These are phyloP conservation scores for Scheffersomyces titani DNA, from an alignment of 1,139 yeast genomes.

Conservation along the genomic window DNA sequence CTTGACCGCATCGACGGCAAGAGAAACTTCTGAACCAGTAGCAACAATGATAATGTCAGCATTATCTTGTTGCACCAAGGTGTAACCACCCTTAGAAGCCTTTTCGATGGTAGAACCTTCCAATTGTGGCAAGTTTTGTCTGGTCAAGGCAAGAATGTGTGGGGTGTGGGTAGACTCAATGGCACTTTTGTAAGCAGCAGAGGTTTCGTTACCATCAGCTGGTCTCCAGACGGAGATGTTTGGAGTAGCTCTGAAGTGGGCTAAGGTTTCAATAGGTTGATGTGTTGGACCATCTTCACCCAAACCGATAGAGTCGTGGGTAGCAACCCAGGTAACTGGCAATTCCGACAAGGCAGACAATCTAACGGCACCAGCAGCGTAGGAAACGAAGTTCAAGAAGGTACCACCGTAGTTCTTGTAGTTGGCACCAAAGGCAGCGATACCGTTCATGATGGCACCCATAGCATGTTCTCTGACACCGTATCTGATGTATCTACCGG, in stretches of 20 bases:
- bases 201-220: conserved; percentile 98
- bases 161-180: conserved; percentile 76
- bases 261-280: conserved; percentile 98
- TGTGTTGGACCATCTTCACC: conserved; percentile 99
- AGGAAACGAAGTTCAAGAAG: conserved; percentile 96
- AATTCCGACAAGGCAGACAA: conserved; percentile 91
- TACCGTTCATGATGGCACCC: conserved; percentile 99
- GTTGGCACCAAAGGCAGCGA: conserved; percentile 92
- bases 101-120: conserved; percentile 91
- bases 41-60: conserved; percentile 84
- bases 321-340: conserved; percentile 96
- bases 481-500: conserved; percentile 94
- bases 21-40: conserved; percentile 94
- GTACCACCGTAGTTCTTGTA: conserved; percentile 96
- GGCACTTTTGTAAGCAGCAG: conserved; percentile 92
- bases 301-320: conserved; percentile 98
- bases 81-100: conserved; percentile 96
- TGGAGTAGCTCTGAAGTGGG: conserved; percentile 97
- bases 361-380: conserved; percentile 97
- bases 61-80: conserved; percentile 57
- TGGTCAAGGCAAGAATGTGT: conserved; percentile 85
- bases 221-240: conserved; percentile 98
- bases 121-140: conserved; percentile 97
- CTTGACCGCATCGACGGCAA: conserved; percentile 78
- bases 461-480: conserved; percentile 99